Evolutionary conservation across 768 basidiomycete species (phyloP).

Genomic region (Lactarius psammicola): DNA sequence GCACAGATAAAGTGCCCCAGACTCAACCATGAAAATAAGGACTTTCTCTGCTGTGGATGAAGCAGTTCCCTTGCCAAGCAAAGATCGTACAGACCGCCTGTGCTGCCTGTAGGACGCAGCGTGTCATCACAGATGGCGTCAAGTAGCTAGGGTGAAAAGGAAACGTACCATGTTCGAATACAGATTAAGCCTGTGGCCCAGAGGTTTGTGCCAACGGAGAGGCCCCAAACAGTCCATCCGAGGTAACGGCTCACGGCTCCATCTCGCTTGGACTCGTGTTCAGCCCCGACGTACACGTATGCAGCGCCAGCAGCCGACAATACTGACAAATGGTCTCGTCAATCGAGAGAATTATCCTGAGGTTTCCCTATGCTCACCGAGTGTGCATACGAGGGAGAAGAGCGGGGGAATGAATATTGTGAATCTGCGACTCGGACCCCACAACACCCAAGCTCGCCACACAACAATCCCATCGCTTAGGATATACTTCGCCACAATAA

Average conservation of each 20-base stretch:
- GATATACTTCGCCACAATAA: not conserved
- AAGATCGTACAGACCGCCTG: conserved; percentile 3
- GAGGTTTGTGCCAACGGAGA: conserved; percentile 12
- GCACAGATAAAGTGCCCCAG: conserved; percentile 10
- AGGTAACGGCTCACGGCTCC: not conserved
- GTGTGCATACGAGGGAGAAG: conserved; percentile 5
- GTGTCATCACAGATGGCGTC: not conserved
- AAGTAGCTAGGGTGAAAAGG: not conserved
- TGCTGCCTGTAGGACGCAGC: conserved; percentile 4
- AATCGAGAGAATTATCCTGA: not conserved
- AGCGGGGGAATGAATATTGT: not conserved
- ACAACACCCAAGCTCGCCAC: conserved; percentile 21
- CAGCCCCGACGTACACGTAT: not conserved
- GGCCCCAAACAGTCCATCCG: not conserved
- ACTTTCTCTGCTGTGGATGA: not conserved
- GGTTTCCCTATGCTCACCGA: conserved; percentile 7
- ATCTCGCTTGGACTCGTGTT: not conserved
- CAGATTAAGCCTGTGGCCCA: conserved; percentile 21
- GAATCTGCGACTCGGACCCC: not conserved
- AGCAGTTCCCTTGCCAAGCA: not conserved
- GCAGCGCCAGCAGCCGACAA: not conserved
- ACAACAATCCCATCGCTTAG: conserved; percentile 15
- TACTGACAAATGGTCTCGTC: not conserved
- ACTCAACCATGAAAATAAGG: conserved; percentile 15
- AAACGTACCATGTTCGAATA: conserved; percentile 16